Evolutionary conservation across 1,284 basidiomycete species (phyloP).

Genomic region (Rhodotorula sp.): DNA sequence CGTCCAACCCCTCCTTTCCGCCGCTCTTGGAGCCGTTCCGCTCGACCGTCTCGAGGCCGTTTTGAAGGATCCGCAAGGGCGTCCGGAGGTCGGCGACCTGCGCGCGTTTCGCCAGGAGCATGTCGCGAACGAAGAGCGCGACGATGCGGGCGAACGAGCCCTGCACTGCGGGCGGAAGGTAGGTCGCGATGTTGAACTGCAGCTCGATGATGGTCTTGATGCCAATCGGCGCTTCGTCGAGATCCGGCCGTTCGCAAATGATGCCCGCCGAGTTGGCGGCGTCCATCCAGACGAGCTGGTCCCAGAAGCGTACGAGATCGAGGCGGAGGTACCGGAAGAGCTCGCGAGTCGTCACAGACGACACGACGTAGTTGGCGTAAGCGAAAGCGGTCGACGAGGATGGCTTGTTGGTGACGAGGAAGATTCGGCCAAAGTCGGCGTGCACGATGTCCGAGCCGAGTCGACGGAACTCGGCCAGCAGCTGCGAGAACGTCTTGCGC

Average conservation of each 20-base stretch:
- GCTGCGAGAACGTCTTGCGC: constrained; percentile 96
- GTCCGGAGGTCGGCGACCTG: constrained; percentile 57
- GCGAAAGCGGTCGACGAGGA: constrained; percentile 87
- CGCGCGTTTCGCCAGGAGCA: constrained; percentile 74
- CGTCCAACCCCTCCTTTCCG: constrained; percentile 64
- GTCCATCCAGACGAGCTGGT: constrained; percentile 95
- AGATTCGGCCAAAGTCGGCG: constrained; percentile 88
- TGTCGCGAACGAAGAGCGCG: constrained; percentile 80
- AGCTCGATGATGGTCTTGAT: constrained; percentile 64
- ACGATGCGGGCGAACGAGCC: constrained; percentile 72
- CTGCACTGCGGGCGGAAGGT: constrained; percentile 83
- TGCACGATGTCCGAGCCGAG: constrained; percentile 91
- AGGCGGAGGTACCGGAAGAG: constrained; percentile 92
- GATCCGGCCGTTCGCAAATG: constrained; percentile 73
- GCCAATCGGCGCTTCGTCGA: constrained; percentile 57
- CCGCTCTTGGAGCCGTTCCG: constrained; percentile 64
- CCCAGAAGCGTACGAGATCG: constrained; percentile 86
- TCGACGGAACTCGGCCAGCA: constrained; percentile 94
- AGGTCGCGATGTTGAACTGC: constrained; percentile 92
- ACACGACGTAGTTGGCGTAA: constrained; percentile 86
- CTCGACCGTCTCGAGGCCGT: constrained; percentile 57
- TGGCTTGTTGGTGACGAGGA: constrained; percentile 92
- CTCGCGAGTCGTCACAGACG: constrained; percentile 90
- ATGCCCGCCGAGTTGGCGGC: constrained; percentile 89
- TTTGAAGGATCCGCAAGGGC: constrained; percentile 73